A percentile compares a stretch with the other conserved stretches of the same genome.
Evolutionary conservation across 1,139 yeast genomes (phyloP).

Genomic region (Taiozyma sp.): DNA sequence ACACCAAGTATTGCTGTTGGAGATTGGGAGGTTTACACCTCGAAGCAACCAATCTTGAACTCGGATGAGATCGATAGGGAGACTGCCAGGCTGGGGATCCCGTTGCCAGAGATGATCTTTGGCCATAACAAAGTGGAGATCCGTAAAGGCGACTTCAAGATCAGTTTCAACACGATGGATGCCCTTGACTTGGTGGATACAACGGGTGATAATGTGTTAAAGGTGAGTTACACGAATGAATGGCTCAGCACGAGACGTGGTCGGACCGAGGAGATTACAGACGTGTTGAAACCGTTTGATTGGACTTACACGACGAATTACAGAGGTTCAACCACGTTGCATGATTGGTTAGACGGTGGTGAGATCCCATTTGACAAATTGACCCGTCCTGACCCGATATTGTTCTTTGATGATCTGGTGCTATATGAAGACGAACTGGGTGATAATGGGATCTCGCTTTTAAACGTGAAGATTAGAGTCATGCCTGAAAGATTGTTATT

Average conservation of each 20-base stretch:
- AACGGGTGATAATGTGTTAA: conserved; percentile 43
- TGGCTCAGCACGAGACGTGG: conserved; percentile 70
- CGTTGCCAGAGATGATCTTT: conserved; percentile 96
- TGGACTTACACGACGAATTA: conserved; percentile 93
- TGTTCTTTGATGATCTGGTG: conserved; percentile 83
- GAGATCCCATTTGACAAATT: conserved; percentile 66
- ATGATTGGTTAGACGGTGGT: conserved; percentile 18
- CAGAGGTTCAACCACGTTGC: conserved; percentile 44
- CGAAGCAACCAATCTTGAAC: conserved; percentile 71
- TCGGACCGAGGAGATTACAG: conserved; percentile 23
- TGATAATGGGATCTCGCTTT: conserved; percentile 85
- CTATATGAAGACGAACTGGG: conserved; percentile 93
- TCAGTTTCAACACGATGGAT: conserved; percentile 71
- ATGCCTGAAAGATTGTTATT: conserved; percentile 79
- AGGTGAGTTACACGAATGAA: conserved; percentile 83
- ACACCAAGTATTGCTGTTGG: conserved; percentile 59
- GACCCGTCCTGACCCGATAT: conserved; percentile 73
- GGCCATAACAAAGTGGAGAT: conserved; percentile 76
- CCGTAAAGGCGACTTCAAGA: conserved; percentile 33
- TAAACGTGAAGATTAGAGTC: conserved; percentile 77
- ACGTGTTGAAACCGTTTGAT: conserved; percentile 74
- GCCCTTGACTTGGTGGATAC: conserved; percentile 67
- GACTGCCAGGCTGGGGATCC: conserved; percentile 53
- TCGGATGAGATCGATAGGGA: conserved; percentile 69
- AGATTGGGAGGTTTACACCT: conserved; percentile 73